A percentile compares a stretch with the other conserved stretches of the same genome.
Conservation (phyloP, 192 early-diverging fungal genomes). For the Backusella liffmaniae region DNA sequence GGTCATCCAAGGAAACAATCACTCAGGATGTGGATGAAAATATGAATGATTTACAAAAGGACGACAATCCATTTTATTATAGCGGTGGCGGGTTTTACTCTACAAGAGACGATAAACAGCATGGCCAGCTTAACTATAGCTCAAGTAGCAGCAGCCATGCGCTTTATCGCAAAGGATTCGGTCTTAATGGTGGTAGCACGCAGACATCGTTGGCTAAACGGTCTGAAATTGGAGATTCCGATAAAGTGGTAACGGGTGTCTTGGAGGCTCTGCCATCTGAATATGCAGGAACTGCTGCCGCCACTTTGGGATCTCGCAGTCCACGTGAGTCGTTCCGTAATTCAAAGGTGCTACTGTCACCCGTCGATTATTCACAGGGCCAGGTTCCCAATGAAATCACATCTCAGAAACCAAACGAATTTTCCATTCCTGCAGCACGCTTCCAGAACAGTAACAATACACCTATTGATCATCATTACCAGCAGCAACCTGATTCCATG, state of each 20-base stretch:
- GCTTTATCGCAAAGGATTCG: not conserved
- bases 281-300: conserved; percentile 3
- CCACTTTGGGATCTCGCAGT: conserved; percentile 15
- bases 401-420: conserved; percentile 38
- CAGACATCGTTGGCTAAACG: not conserved
- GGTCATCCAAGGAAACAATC: not conserved
- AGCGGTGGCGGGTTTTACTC: not conserved
- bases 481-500: conserved; percentile 18
- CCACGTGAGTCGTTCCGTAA: conserved; percentile 11
- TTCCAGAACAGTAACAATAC: conserved; percentile 3
- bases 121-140: not conserved
- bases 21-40: not conserved
- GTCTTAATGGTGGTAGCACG: not conserved
- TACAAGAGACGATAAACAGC: not conserved
- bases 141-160: conserved; percentile 5
- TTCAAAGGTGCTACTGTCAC: not conserved
- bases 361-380: not conserved
- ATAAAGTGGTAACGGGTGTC: conserved; percentile 14
- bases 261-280: conserved; percentile 18
- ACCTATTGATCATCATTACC: conserved; percentile 8
- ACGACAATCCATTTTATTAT: conserved; percentile 4
- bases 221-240: conserved; percentile 27
- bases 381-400: conserved; percentile 32
- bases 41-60: not conserved
- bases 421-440: conserved; percentile 10